A percentile compares a stretch with the other conserved stretches of the same genome.
Evolutionary conservation across 148 eudicot genomes (phyloP).

Genomic region (Chenopodium berlandieri): DNA sequence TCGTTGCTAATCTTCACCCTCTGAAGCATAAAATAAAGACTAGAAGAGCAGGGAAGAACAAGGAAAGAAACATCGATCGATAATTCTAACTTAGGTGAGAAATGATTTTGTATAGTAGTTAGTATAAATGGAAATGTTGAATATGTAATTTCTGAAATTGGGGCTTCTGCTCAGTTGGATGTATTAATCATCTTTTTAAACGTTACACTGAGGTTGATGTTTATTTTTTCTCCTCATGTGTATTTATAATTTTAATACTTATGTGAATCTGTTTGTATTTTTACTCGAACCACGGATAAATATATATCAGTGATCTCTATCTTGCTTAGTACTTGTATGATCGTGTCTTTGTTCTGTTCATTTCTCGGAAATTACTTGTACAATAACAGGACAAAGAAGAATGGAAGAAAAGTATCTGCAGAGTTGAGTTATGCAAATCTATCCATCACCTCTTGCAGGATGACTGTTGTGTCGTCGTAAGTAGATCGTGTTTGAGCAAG

Average conservation of each 20-base stretch:
- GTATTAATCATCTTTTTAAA: slow-evolving; percentile 23
- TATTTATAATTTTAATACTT: slow-evolving; percentile 2
- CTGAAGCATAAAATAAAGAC: not conserved
- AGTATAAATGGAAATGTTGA: slow-evolving; percentile 29
- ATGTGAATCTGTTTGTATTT: not conserved
- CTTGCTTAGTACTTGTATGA: not conserved
- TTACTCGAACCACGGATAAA: not conserved
- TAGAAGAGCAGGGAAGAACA: not conserved
- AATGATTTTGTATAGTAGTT: slow-evolving; percentile 45
- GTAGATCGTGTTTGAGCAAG: slow-evolving; percentile 43
- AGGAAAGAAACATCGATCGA: slow-evolving; percentile 17
- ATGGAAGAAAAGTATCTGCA: no score
- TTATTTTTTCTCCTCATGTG: slow-evolving; percentile 14
- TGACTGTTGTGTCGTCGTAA: slow-evolving; percentile 53
- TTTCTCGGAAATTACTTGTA: slow-evolving; percentile 3
- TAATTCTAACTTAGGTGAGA: slow-evolving; percentile 44
- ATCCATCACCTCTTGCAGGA: slow-evolving; percentile 72
- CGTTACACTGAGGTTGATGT: slow-evolving; percentile 21
- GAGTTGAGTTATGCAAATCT: slow-evolving; percentile 44
- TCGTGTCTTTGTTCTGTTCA: not conserved
- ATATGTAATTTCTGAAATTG: slow-evolving; percentile 30
- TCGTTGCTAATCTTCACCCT: slow-evolving; percentile 26
- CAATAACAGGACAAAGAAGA: slow-evolving; percentile 2
- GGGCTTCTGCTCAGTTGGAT: slow-evolving; percentile 29
- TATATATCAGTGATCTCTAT: not conserved